Percentiles rank a stretch among this genome's conserved stretches.
These are phyloP conservation scores for Crithidia thermophila DNA, from an alignment of 208 protist species.

Conservation along the genomic window DNA sequence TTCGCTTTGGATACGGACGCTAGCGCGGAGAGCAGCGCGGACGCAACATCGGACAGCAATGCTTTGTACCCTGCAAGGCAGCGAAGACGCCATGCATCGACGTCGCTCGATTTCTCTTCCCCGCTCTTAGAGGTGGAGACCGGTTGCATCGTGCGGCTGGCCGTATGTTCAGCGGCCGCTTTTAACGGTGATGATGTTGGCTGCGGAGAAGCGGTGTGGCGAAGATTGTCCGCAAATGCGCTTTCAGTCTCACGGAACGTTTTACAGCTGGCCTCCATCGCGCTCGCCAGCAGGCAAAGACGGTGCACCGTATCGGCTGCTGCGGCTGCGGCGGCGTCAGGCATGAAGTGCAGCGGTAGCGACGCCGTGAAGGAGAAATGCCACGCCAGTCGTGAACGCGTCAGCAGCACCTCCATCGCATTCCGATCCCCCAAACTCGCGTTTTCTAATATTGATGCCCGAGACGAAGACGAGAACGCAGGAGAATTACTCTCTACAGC, in stretches of 20 bases:
- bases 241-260: not conserved
- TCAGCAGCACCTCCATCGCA: too few species aligned
- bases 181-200: too few species aligned
- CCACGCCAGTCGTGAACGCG: too few species aligned
- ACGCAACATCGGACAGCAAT: not conserved
- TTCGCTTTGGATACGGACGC: not conserved
- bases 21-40: not conserved
- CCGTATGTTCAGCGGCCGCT: too few species aligned
- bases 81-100: not conserved
- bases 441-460: too few species aligned
- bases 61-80: not conserved
- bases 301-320: not conserved
- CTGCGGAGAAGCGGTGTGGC: too few species aligned
- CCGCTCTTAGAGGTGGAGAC: too few species aligned
- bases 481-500: too few species aligned
- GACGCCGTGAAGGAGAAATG: not conserved
- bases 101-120: too few species aligned
- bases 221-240: not conserved
- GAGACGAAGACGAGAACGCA: too few species aligned
- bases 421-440: too few species aligned
- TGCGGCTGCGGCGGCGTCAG: not conserved
- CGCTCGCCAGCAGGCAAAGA: slow-evolving; percentile 5
- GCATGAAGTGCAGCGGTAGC: not conserved
- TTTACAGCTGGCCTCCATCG: slow-evolving; percentile 13
- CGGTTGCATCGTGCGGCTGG: too few species aligned